These are phyloP conservation scores for Mycena vulgaris DNA, from an alignment of 768 basidiomycete species.

Conservation along the genomic window DNA sequence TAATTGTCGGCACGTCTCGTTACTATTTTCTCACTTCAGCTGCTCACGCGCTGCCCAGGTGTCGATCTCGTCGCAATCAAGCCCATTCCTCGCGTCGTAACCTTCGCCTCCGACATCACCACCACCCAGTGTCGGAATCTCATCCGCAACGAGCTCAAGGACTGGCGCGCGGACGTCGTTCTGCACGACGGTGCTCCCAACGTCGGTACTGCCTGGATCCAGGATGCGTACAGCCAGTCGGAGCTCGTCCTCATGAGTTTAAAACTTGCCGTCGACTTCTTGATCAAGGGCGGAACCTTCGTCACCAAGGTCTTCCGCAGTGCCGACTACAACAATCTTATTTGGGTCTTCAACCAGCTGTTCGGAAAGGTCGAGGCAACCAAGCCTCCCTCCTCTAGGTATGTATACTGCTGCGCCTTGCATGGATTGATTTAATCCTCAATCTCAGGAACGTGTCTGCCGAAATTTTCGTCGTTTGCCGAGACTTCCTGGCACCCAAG, in stretches of 20 bases:
- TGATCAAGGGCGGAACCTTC: conserved; percentile 94
- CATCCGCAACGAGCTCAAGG: conserved; percentile 90
- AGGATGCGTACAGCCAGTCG: conserved; percentile 97
- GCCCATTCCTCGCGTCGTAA: conserved; percentile 93
- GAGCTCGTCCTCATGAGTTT: conserved; percentile 96
- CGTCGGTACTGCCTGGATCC: conserved; percentile 99
- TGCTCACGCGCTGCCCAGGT: conserved; percentile 62
- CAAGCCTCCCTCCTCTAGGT: conserved; percentile 98
- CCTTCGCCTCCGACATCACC: conserved; percentile 96
- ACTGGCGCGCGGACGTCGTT: conserved; percentile 99
- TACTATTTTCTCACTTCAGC: conserved; percentile 5
- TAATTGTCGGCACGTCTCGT: conserved; percentile 84
- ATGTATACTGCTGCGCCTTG: conserved; percentile 19
- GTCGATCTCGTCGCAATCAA: conserved; percentile 97
- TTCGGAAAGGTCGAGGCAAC: conserved; percentile 98
- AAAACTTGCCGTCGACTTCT: conserved; percentile 96
- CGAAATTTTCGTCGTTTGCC: conserved; percentile 99
- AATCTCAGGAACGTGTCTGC: conserved; percentile 92
- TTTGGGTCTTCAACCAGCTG: conserved; percentile 98
- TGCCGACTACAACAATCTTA: conserved; percentile 97
- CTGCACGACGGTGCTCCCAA: conserved; percentile 99
- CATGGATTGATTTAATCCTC: conserved; percentile 4
- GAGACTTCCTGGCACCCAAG: conserved; percentile 94
- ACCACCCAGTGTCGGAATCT: conserved; percentile 91
- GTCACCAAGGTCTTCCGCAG: conserved; percentile 99